A percentile compares a stretch with the other conserved stretches of the same genome.
Evolutionary conservation across 2,329 filamentous ascomycete species (phyloP).

Genomic region (Zymoseptoria ardabiliae): DNA sequence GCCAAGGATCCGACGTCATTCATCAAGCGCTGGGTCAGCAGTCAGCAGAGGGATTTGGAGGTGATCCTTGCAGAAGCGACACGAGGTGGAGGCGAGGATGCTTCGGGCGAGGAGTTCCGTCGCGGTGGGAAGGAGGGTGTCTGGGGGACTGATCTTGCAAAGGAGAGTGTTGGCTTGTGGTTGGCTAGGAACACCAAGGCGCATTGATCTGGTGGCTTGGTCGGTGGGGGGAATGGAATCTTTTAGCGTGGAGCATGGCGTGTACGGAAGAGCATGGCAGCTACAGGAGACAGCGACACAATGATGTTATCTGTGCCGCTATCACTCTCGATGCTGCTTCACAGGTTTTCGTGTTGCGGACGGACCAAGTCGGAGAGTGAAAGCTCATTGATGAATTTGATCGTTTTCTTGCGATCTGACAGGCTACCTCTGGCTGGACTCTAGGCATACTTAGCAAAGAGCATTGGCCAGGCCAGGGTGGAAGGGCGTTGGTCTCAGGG

Average conservation of each 20-base stretch:
- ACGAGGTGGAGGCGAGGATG: slow-evolving; percentile 45
- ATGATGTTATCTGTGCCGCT: neutral
- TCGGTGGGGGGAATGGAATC: neutral
- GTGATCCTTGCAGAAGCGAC: slow-evolving; percentile 77
- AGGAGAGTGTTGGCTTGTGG: slow-evolving; percentile 56
- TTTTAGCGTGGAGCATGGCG: neutral
- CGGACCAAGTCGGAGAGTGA: too few relatives aligned
- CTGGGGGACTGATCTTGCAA: slow-evolving; percentile 56
- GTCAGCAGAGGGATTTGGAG: slow-evolving; percentile 84
- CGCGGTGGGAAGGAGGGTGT: slow-evolving; percentile 54
- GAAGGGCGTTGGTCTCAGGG: too few relatives aligned
- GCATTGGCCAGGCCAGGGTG: too few relatives aligned
- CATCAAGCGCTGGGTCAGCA: slow-evolving; percentile 78
- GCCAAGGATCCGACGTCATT: slow-evolving; percentile 77
- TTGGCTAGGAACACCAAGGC: slow-evolving; percentile 31
- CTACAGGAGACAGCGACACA: neutral
- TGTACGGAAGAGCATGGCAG: neutral
- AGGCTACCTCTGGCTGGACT: too few relatives aligned
- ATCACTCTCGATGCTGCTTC: neutral
- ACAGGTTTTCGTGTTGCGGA: too few relatives aligned
- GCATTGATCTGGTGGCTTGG: slow-evolving; percentile 1
- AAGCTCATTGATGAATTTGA: too few relatives aligned
- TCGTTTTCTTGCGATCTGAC: too few relatives aligned
- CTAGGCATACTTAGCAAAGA: too few relatives aligned
- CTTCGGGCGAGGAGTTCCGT: slow-evolving; percentile 61